Percentiles rank a stretch among this genome's conserved stretches.
These are phyloP conservation scores for Schizophyllum commune DNA, from an alignment of 1,284 basidiomycete species.

Conservation along the genomic window DNA sequence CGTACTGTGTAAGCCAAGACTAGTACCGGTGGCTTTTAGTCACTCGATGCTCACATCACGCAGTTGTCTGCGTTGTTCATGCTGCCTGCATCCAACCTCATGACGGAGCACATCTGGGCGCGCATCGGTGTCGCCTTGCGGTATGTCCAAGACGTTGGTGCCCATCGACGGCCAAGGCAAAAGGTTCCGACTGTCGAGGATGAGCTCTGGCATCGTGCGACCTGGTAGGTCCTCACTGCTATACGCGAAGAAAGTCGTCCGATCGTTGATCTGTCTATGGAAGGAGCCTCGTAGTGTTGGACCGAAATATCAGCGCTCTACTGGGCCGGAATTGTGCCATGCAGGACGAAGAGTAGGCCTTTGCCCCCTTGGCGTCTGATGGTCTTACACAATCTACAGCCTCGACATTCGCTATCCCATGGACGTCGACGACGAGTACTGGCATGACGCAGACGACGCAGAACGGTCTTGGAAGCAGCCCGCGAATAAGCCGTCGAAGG, in stretches of 20 bases:
- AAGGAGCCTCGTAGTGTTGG: constrained; percentile 21
- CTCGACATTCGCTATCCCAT: constrained; percentile 40
- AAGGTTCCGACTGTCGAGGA: constrained; percentile 12
- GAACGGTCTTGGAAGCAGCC: constrained; percentile 26
- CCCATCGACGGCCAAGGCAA: constrained; percentile 14
- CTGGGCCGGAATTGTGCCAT: constrained; percentile 42
- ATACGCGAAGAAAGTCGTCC: neutral
- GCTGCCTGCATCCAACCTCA: constrained; percentile 34
- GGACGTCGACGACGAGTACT: constrained; percentile 43
- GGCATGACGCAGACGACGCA: constrained; percentile 25
- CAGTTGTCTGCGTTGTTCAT: constrained; percentile 29
- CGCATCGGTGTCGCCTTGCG: constrained; percentile 46
- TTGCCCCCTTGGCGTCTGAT: neutral
- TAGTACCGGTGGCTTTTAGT: neutral
- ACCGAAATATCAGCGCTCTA: constrained; percentile 30
- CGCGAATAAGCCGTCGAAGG: constrained; percentile 22
- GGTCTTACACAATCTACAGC: constrained; percentile 10
- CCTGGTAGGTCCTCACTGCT: constrained; percentile 33
- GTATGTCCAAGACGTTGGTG: constrained; percentile 28
- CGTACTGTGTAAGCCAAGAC: constrained; percentile 1
- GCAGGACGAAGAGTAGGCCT: constrained; percentile 38
- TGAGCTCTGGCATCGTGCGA: constrained; percentile 46
- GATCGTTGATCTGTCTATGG: neutral
- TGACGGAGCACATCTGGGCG: constrained; percentile 47
- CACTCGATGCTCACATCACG: neutral